Base-by-base conservation (phyloP, 73 alveolate species). In the Symbiodinium pilosum region DNA sequence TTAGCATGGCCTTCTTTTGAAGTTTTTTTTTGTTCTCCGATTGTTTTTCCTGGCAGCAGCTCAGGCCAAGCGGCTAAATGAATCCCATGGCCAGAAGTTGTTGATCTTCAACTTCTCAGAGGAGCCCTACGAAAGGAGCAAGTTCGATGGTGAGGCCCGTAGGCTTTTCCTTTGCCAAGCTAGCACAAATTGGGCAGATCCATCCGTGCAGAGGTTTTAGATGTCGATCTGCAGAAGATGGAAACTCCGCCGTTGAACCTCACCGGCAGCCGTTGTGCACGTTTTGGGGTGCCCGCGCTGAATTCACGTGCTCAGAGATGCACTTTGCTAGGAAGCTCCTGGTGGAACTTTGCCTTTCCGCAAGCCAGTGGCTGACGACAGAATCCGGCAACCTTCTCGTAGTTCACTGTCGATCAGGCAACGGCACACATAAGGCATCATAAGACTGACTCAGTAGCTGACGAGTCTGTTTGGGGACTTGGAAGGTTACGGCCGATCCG, bases 91-190 rank as follows among this genome's bases (percentile, higher is more conserved):
- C 0, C 85, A 73, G 85, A 73, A 73, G 47, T 34, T 73, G 51
- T 8, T 73, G 43, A 73, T 73, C 85, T 73, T 73, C 44, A 34
- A 73, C 43, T 36, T 73, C 43, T 73, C 85, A 36, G 85, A 73
- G 85, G 85, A 73, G 44, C 85, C 85, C 32, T 73, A 73, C 44
- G 85, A 73, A 36, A 73, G 85, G 30, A 26, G 85, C 85, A 73
- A 73, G 85, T 73, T 73, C 43, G 85, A 73, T n/a, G 85, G 85
- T 30, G 85, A 73, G 85, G 85, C 85, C 38, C 77, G 34, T 4
- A 59, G n/a, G n/a, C n/a, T n/a, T n/a, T 9, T 20, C 28, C 28
- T 52, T 9, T 52, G 69, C n/a, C n/a, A n/a, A n/a, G n/a, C n/a
- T n/a, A n/a, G n/a, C n/a, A n/a, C n/a, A n/a, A n/a, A n/a, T n/a